These are phyloP conservation scores for Phytophthora boehmeriae DNA, from an alignment of 352 stramenopile species.

Conservation along the genomic window DNA sequence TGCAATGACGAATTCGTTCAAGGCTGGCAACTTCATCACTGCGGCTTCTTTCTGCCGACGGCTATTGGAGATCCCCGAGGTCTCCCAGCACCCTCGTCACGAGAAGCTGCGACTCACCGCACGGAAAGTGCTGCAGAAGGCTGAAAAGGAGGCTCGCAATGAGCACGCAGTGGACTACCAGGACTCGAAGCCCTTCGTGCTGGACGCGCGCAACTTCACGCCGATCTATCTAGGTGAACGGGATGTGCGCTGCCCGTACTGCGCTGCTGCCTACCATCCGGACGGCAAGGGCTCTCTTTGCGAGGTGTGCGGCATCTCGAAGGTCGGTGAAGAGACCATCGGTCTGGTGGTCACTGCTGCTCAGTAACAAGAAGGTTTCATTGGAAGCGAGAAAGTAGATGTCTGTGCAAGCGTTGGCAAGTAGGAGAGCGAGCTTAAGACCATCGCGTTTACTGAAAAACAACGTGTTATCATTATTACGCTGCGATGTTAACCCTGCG, in stretches of 20 bases:
- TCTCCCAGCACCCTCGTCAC: slow-evolving; percentile 86
- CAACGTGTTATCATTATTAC: slow-evolving; percentile 16
- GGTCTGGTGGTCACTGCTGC: slow-evolving; percentile 91
- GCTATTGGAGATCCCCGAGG: slow-evolving; percentile 98
- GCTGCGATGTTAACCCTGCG: too few species aligned
- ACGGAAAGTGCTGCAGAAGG: slow-evolving; percentile 98
- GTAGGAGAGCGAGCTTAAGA: not conserved
- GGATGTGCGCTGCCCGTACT: slow-evolving; percentile 96
- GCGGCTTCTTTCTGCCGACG: slow-evolving; percentile 98
- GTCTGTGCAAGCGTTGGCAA: slow-evolving; percentile 4
- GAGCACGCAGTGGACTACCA: slow-evolving; percentile 98
- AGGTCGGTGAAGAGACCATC: slow-evolving; percentile 95
- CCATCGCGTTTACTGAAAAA: slow-evolving; percentile 5
- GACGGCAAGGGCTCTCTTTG: slow-evolving; percentile 92
- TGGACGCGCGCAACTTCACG: slow-evolving; percentile 95
- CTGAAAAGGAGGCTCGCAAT: slow-evolving; percentile 98
- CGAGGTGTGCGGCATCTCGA: slow-evolving; percentile 92
- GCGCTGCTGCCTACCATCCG: slow-evolving; percentile 89
- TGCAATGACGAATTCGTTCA: slow-evolving; percentile 99
- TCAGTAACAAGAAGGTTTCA: slow-evolving; percentile 29
- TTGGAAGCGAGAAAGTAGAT: slow-evolving; percentile 5
- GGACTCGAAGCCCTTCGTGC: slow-evolving; percentile 95
- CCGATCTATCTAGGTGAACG: slow-evolving; percentile 94
- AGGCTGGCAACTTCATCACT: slow-evolving; percentile 99
- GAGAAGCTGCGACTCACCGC: slow-evolving; percentile 96